These are phyloP conservation scores for Cylindricascospora bacillispora DNA, from an alignment of 1,139 yeast species.

Conservation along the genomic window DNA sequence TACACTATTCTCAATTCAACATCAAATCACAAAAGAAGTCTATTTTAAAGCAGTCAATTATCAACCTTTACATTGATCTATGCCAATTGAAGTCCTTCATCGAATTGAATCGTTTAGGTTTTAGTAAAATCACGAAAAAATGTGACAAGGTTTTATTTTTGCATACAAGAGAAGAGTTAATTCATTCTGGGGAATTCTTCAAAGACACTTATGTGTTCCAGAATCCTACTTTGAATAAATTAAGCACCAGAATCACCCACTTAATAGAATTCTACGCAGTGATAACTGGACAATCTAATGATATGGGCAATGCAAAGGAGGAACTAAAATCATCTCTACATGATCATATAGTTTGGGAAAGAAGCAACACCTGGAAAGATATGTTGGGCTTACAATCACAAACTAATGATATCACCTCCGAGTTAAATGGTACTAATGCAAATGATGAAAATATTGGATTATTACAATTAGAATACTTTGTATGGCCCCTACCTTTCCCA, in stretches of 20 bases:
- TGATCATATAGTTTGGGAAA: slow-evolving; percentile 66
- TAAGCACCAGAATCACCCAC: slow-evolving; percentile 37
- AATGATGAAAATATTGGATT: slow-evolving; percentile 8
- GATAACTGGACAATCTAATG: slow-evolving; percentile 24
- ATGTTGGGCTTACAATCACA: slow-evolving; percentile 51
- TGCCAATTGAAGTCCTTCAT: slow-evolving; percentile 55
- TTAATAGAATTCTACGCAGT: slow-evolving; percentile 37
- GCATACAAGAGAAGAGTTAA: slow-evolving; percentile 33
- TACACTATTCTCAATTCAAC: slow-evolving; percentile 27
- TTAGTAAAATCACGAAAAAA: slow-evolving; percentile 54
- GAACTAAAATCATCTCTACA: slow-evolving; percentile 50
- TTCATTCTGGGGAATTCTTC: slow-evolving; percentile 34
- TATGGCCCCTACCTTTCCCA: slow-evolving; percentile 21
- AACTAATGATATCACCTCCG: slow-evolving; percentile 20
- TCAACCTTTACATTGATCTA: slow-evolving; percentile 44
- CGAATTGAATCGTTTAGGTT: slow-evolving; percentile 56
- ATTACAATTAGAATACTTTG: slow-evolving; percentile 22
- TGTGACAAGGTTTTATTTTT: slow-evolving; percentile 51
- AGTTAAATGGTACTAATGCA: slow-evolving; percentile 13
- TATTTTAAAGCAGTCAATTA: slow-evolving; percentile 42
- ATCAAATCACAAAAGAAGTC: slow-evolving; percentile 33
- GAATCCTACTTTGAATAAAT: slow-evolving; percentile 30
- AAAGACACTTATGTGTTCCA: slow-evolving; percentile 36
- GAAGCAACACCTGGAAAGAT: slow-evolving; percentile 64
- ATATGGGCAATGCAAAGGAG: slow-evolving; percentile 14